Evolutionary conservation across 2,329 filamentous ascomycete species (phyloP).

Genomic region (Arachnopeziza araneosa): DNA sequence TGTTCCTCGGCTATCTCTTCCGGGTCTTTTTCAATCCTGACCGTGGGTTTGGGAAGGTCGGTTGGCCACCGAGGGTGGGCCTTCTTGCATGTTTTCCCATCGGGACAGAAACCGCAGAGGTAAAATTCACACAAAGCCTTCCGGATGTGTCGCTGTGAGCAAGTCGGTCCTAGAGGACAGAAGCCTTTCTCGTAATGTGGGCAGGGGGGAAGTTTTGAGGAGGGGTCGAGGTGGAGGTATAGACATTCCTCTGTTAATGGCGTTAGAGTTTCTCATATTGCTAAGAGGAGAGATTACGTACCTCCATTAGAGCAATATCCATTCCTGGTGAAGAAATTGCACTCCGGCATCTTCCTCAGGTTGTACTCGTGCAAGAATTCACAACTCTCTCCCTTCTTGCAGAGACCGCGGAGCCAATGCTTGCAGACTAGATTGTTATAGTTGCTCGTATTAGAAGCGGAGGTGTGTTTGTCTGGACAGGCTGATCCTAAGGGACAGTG

Average conservation of each 20-base stretch:
- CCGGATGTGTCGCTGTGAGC: slow-evolving; percentile 83
- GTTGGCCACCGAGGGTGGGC: slow-evolving; percentile 74
- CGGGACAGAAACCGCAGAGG: slow-evolving; percentile 89
- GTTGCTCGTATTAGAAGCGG: slow-evolving; percentile 2
- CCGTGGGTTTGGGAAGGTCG: slow-evolving; percentile 69
- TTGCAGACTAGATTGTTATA: slow-evolving; percentile 82
- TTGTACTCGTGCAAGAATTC: slow-evolving; percentile 99
- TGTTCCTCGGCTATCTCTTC: slow-evolving; percentile 54
- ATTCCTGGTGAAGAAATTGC: slow-evolving; percentile 90
- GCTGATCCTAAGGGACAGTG: slow-evolving; percentile 80
- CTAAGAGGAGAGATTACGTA: slow-evolving; percentile 12
- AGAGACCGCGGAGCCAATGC: slow-evolving; percentile 94
- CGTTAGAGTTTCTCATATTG: neutral
- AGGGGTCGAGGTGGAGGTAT: slow-evolving; percentile 83
- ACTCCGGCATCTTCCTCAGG: slow-evolving; percentile 95
- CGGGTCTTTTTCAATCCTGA: slow-evolving; percentile 58
- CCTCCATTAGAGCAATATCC: slow-evolving; percentile 88
- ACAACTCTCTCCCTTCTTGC: slow-evolving; percentile 95
- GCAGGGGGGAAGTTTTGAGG: slow-evolving; percentile 72
- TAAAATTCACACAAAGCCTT: slow-evolving; percentile 79
- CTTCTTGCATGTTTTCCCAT: slow-evolving; percentile 68
- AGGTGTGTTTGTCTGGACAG: slow-evolving; percentile 69
- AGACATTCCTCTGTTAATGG: slow-evolving; percentile 74
- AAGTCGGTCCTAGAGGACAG: slow-evolving; percentile 82
- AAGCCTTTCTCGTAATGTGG: slow-evolving; percentile 94